Evolutionary conservation across 768 basidiomycete species (phyloP).

Genomic region (Rhizopogon vulgaris): DNA sequence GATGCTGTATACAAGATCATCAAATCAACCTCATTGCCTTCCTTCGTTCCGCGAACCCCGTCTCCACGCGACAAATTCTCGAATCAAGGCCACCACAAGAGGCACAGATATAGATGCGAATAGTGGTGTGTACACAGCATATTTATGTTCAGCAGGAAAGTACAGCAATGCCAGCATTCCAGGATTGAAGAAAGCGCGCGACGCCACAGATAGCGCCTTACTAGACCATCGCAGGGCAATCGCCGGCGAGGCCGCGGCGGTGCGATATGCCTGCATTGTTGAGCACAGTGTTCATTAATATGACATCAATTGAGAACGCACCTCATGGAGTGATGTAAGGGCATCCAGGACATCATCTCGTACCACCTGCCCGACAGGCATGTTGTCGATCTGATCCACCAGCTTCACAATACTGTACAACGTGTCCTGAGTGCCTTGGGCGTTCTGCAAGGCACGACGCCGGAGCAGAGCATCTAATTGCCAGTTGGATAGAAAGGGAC

Average conservation of each 20-base stretch:
- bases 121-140: constrained; percentile 92
- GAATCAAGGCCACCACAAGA: constrained; percentile 63
- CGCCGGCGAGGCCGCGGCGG: constrained; percentile 13
- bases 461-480: constrained; percentile 78
- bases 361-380: constrained; percentile 84
- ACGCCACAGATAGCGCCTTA: constrained; percentile 58
- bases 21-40: constrained; percentile 8
- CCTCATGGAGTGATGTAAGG: constrained; percentile 67
- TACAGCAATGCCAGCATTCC: constrained; percentile 94
- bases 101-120: constrained; percentile 90
- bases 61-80: constrained; percentile 68
- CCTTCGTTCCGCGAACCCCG: constrained; percentile 11
- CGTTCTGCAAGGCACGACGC: constrained; percentile 63
- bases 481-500: constrained; percentile 52
- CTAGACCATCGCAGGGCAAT: constrained; percentile 53
- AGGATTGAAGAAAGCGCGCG: constrained; percentile 92
- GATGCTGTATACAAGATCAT: constrained; percentile 7
- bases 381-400: constrained; percentile 80
- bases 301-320: constrained; percentile 26
- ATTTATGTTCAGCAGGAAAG: constrained; percentile 97
- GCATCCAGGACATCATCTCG: constrained; percentile 64
- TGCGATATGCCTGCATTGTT: constrained; percentile 16
- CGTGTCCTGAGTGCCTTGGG: constrained; percentile 62
- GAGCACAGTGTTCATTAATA: constrained; percentile 3
- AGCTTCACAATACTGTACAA: constrained; percentile 78